phyloP scores from a whole-genome alignment of 1,284 basidiomycete species.

The Ceraceosorus guamensis region DNA sequence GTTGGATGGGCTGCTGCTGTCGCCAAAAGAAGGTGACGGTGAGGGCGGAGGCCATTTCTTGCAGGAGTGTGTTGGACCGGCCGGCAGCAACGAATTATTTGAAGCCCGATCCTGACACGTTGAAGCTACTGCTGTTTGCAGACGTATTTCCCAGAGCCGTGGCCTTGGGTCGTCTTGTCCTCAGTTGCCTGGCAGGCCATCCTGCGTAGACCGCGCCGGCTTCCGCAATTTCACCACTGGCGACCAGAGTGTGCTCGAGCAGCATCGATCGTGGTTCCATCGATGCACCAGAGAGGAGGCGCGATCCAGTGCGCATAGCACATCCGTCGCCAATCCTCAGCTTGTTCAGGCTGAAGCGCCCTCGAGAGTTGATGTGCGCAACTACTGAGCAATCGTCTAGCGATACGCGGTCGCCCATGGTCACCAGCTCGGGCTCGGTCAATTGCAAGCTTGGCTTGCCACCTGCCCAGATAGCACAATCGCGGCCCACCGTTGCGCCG shows the following conservation, averaged over 20 bases:
- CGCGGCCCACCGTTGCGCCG: conserved; percentile 40
- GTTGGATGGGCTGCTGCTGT: too few relatives aligned
- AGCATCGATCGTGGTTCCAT: conserved; percentile 48
- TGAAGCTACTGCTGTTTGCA: too few relatives aligned
- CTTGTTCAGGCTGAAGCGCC: conserved; percentile 46
- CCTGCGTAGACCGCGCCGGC: conserved; percentile 45
- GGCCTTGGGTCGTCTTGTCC: conserved; percentile 4
- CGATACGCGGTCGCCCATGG: conserved; percentile 44
- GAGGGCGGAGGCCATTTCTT: too few relatives aligned
- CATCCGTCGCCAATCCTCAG: conserved; percentile 46
- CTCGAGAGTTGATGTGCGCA: conserved; percentile 48
- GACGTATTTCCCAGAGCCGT: too few relatives aligned
- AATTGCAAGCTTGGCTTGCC: conserved; percentile 47
- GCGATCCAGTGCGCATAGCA: conserved; percentile 44
- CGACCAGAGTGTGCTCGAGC: conserved; percentile 46
- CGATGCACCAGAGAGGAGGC: conserved; percentile 42
- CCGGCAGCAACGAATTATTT: too few relatives aligned
- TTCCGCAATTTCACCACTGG: conserved; percentile 47
- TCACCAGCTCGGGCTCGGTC: conserved; percentile 46
- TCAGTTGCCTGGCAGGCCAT: conserved; percentile 43
- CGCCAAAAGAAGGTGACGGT: too few relatives aligned
- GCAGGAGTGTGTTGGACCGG: too few relatives aligned
- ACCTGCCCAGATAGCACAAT: conserved; percentile 47
- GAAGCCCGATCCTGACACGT: too few relatives aligned
- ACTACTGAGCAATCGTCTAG: conserved; percentile 48